Evolutionary conservation across 495 filamentous ascomycete species (phyloP).

Genomic region (Podospora pseudopauciseta): DNA sequence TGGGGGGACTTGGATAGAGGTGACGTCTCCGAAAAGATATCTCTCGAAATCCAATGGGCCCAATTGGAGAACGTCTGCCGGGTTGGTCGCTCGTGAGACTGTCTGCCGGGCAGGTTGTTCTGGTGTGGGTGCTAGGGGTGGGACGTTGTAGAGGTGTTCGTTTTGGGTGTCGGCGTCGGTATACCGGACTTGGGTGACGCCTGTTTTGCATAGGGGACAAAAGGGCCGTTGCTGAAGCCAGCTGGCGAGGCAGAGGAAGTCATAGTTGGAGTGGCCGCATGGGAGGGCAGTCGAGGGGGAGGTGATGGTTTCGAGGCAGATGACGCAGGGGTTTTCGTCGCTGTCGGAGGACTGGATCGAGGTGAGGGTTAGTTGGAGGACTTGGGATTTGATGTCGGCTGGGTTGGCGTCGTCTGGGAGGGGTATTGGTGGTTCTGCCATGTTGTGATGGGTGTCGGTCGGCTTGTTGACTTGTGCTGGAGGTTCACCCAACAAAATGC

Average conservation of each 20-base stretch:
- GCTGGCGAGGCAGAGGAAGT: constrained; percentile 77
- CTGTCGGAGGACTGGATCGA: constrained; percentile 37
- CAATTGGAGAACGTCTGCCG: too few relatives aligned
- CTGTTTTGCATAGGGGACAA: constrained; percentile 77
- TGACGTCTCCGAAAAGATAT: too few relatives aligned
- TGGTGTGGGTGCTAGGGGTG: constrained; percentile 12
- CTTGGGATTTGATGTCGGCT: constrained; percentile 39
- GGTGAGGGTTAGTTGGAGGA: constrained; percentile 46
- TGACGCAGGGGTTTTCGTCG: constrained; percentile 51
- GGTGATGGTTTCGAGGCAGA: constrained; percentile 72
- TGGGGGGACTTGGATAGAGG: too few relatives aligned
- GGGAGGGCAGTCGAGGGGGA: constrained; percentile 67
- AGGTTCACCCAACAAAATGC: too few relatives aligned
- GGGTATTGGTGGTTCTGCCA: background rate
- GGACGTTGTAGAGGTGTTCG: constrained; percentile 43
- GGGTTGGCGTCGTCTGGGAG: constrained; percentile 24
- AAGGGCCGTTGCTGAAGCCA: constrained; percentile 71
- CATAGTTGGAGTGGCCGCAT: constrained; percentile 76
- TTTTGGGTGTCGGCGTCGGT: constrained; percentile 47
- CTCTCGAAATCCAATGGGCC: too few relatives aligned
- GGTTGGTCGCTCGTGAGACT: too few relatives aligned
- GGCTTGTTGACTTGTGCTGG: too few relatives aligned
- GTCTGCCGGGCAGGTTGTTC: background rate
- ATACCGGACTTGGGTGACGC: constrained; percentile 66
- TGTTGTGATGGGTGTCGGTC: background rate